Base-by-base conservation (phyloP, 768 basidiomycete species). In the Lactarius hengduanensis region DNA sequence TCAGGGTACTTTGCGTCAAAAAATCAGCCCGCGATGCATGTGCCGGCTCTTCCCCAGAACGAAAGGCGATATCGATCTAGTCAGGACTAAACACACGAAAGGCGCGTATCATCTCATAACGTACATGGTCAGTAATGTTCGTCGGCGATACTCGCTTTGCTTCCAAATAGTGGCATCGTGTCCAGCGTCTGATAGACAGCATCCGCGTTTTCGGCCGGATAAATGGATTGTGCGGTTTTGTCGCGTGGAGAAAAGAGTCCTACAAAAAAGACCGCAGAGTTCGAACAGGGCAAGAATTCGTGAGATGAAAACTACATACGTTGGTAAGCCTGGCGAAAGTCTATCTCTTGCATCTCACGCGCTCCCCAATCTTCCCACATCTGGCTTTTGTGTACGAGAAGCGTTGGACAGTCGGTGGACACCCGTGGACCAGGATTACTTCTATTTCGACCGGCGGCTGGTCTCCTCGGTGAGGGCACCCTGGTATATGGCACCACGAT, bases 91-190 rank as follows among this genome's bases (percentile, higher is more conserved):
- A 59, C 43, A 30, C 47, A 40, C 38, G 38, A 43, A 47, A n/a
- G 62, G 18, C 62, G 36, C 57, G 38, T 45, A 45, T 47, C 18
- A 45, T 28, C 22, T 43, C 5, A 32, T 7, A 59, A 13, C 78
- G 69, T 69, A 92, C 91, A 79, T 81, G 32, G 89, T 92, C 30
- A 91, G 70, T 68, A 88, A 57, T 84, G 78, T 45, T 87, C 86
- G 1, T 78, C 70, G 2, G 80, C 78, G 32, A 72, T 75, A 63
- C 86, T 83, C 4, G 75, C 67, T n/a, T n/a, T 78, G 77, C 70
- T 85, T 83, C 83, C 86, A 68, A 84, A 84, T 8, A 76, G 75
- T 0, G 85, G 81, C 67, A 91, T 80, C 47, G 74, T 78, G 22
- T 88, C 84, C 18, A 89, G 67, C 22, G 82, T 70, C 41, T 85